Conservation (phyloP, 495 filamentous ascomycete species). For the Penicillium odoratum region DNA sequence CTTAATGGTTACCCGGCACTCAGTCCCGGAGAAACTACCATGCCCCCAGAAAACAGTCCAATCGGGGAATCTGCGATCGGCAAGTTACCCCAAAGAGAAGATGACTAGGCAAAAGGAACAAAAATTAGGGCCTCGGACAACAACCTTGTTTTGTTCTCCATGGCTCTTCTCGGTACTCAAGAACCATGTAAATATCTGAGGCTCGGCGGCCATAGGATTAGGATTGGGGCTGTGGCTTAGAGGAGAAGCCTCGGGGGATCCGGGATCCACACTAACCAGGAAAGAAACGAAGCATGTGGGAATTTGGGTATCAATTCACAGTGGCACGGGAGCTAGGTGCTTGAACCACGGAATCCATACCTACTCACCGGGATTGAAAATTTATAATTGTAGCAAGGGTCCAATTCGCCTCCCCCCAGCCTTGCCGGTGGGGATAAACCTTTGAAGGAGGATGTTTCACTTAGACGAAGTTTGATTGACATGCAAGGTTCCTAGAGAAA, state of each 20-base stretch:
- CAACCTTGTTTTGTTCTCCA: background rate
- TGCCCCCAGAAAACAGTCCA: background rate
- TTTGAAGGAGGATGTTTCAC: constrained; percentile 1
- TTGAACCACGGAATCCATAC: no score
- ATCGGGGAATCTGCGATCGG: background rate
- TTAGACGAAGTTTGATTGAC: constrained; percentile 2
- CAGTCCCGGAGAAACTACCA: background rate
- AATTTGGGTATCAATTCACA: background rate
- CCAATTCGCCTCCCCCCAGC: background rate
- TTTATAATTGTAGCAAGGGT: background rate
- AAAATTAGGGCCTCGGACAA: background rate
- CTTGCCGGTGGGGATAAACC: background rate
- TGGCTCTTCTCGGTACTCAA: no score
- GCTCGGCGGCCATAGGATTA: background rate
- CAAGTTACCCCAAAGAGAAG: background rate
- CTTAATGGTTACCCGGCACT: background rate
- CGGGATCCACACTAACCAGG: background rate
- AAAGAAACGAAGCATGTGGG: background rate
- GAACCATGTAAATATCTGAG: background rate
- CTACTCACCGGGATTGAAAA: no score
- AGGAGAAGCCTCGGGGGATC: background rate
- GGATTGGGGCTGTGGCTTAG: constrained; percentile 1
- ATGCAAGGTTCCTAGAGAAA: constrained; percentile 17
- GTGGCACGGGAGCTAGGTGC: background rate
- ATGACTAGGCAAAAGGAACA: background rate